Evolutionary conservation across 2,329 filamentous ascomycete species (phyloP).

Genomic region (Zymoseptoria crescenta): DNA sequence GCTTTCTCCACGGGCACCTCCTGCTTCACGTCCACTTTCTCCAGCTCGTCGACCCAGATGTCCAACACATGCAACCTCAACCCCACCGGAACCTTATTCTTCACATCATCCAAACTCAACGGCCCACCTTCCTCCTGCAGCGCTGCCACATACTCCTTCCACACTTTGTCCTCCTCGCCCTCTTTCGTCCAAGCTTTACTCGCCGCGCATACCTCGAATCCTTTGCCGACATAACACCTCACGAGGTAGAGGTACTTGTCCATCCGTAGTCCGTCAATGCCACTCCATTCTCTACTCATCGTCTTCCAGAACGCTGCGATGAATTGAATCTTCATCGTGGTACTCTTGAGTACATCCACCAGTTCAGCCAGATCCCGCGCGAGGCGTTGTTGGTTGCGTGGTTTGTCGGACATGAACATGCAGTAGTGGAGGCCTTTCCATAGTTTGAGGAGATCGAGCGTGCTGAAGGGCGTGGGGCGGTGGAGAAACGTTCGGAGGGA

Average conservation of each 20-base stretch:
- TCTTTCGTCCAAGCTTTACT: slow-evolving; percentile 23
- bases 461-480: slow-evolving; percentile 52
- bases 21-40: slow-evolving; percentile 53
- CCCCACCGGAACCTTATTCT: slow-evolving; percentile 62
- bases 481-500: slow-evolving; percentile 73
- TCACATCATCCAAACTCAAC: slow-evolving; percentile 41
- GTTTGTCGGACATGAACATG: slow-evolving; percentile 85
- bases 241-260: slow-evolving; percentile 90
- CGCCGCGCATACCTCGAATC: slow-evolving; percentile 47
- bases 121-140: slow-evolving; percentile 36
- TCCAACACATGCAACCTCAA: slow-evolving; percentile 81
- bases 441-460: slow-evolving; percentile 72
- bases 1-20: slow-evolving; percentile 41
- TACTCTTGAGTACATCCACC: slow-evolving; percentile 48
- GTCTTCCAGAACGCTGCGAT: slow-evolving; percentile 46
- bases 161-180: slow-evolving; percentile 28
- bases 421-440: slow-evolving; percentile 93
- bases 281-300: slow-evolving; percentile 44
- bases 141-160: slow-evolving; percentile 41
- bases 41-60: slow-evolving; percentile 84
- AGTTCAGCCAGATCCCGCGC: slow-evolving; percentile 69
- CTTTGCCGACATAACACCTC: slow-evolving; percentile 66
- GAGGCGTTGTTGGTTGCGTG: slow-evolving; percentile 77
- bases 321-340: slow-evolving; percentile 35
- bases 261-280: slow-evolving; percentile 51